These are phyloP conservation scores for Eucalyptus globulus DNA, from an alignment of 345 rosid genomes.

Conservation along the genomic window DNA sequence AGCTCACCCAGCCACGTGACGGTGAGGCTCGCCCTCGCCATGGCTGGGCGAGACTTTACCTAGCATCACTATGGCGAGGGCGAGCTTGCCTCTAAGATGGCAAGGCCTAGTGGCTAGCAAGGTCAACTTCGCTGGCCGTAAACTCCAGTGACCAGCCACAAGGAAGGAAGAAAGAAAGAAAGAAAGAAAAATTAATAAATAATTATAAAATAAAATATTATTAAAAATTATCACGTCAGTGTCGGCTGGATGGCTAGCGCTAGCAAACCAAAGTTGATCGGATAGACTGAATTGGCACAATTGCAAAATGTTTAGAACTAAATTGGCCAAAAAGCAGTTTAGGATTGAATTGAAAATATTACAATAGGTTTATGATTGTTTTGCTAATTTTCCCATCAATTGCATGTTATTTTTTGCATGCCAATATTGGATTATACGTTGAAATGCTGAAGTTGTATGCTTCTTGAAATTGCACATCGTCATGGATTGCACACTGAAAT, in stretches of 20 bases:
- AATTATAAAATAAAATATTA: too few species aligned
- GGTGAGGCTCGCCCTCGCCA: too few species aligned
- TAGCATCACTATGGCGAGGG: accelerated
- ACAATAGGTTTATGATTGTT: too few species aligned
- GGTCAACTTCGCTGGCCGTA: too few species aligned
- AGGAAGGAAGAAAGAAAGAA: too few species aligned
- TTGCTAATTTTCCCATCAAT: not conserved
- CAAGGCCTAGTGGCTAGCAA: too few species aligned
- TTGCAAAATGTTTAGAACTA: accelerated
- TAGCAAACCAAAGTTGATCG: too few species aligned
- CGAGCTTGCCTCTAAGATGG: too few species aligned
- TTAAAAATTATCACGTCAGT: too few species aligned
- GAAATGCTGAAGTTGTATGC: not conserved
- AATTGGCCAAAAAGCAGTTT: too few species aligned
- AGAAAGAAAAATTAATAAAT: too few species aligned
- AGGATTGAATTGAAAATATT: accelerated
- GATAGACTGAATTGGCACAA: accelerated
- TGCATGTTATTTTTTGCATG: not conserved
- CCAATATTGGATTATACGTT: not conserved
- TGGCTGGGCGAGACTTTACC: too few species aligned
- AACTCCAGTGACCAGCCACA: not conserved
- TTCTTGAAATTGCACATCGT: not conserved
- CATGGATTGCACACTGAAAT: not conserved
- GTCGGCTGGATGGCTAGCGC: accelerated
- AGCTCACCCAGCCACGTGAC: accelerated